These are phyloP conservation scores for Clathrus columnatus DNA, from an alignment of 768 basidiomycete species.

Conservation along the genomic window DNA sequence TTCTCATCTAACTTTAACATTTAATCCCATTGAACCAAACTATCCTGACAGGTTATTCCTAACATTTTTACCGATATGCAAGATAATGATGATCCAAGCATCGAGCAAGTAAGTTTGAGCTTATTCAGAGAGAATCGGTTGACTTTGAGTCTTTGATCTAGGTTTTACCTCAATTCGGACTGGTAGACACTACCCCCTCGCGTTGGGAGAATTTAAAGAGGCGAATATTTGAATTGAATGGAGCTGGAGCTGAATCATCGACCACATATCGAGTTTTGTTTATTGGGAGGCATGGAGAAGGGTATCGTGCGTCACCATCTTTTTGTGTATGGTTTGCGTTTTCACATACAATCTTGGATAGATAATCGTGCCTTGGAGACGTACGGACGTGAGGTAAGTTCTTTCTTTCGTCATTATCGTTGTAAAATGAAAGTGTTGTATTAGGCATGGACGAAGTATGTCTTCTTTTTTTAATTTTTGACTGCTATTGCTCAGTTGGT, in stretches of 20 bases:
- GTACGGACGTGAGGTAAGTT: constrained; percentile 39
- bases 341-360: constrained; percentile 19
- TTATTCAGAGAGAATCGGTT: background rate
- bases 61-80: constrained; percentile 39
- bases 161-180: constrained; percentile 52
- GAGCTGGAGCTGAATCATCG: constrained; percentile 23
- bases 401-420: background rate
- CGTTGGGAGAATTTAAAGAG: constrained; percentile 42
- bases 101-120: background rate
- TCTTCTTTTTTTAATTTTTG: constrained; percentile 9
- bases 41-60: constrained; percentile 23
- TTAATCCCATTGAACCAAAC: no score
- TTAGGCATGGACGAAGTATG: constrained; percentile 55
- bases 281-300: constrained; percentile 64
- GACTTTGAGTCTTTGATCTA: constrained; percentile 19
- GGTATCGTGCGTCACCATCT: constrained; percentile 43
- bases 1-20: no score
- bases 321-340: background rate
- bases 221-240: constrained; percentile 39
- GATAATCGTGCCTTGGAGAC: constrained; percentile 59
- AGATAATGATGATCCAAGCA: constrained; percentile 16
- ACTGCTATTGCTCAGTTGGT: background rate
- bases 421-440: no score
- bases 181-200: constrained; percentile 40
- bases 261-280: constrained; percentile 56